Conservation (phyloP, 2,329 filamentous ascomycete genomes). For the Rhexocercosporidium sp. region DNA sequence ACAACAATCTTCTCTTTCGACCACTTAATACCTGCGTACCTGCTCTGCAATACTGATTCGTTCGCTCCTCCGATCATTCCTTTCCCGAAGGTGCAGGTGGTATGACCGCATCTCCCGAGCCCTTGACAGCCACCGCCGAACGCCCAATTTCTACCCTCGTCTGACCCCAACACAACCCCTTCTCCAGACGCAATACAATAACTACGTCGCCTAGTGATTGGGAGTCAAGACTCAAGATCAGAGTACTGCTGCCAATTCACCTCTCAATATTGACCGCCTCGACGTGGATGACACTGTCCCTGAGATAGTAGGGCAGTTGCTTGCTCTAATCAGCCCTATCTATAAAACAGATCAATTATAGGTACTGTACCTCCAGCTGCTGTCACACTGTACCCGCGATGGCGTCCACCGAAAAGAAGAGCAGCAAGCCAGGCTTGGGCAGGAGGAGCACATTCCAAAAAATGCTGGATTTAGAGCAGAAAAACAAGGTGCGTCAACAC, state of each 20-base stretch:
- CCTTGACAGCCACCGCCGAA: neutral
- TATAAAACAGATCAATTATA: slow-evolving; percentile 5
- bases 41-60: neutral
- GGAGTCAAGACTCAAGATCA: neutral
- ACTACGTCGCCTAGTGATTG: neutral
- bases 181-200: neutral
- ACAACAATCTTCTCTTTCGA: neutral
- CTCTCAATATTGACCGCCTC: neutral
- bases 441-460: slow-evolving; percentile 50
- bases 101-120: neutral
- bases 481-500: slow-evolving; percentile 60
- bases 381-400: slow-evolving; percentile 18
- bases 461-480: slow-evolving; percentile 65
- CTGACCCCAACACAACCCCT: neutral
- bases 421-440: slow-evolving; percentile 18
- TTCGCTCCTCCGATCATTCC: neutral
- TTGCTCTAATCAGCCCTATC: slow-evolving; percentile 4
- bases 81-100: neutral
- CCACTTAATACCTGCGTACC: neutral
- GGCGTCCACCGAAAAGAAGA: slow-evolving; percentile 24
- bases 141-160: neutral
- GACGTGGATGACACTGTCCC: slow-evolving; percentile 3
- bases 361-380: slow-evolving; percentile 9
- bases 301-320: slow-evolving; percentile 6
- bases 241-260: neutral